Percentiles rank a stretch among this genome's conserved stretches.
Evolutionary conservation across 768 basidiomycete species (phyloP).

Genomic region (Kwoniella pini): DNA sequence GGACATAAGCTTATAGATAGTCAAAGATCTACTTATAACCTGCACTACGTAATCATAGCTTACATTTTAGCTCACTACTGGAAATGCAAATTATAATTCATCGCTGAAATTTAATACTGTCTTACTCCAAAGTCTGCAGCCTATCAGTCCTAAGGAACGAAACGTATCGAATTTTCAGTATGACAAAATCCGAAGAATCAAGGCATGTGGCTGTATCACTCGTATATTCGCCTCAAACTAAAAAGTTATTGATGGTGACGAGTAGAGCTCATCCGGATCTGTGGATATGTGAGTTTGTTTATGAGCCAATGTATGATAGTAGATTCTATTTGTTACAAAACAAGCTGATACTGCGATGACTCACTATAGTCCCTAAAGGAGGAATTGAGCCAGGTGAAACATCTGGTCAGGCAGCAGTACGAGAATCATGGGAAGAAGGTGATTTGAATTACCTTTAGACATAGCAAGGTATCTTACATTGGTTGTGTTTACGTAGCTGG

Average conservation of each 20-base stretch:
- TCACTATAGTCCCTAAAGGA: slow-evolving; percentile 45
- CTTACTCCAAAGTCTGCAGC: too few relatives aligned
- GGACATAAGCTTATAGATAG: too few relatives aligned
- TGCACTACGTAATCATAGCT: too few relatives aligned
- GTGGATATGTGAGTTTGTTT: slow-evolving; percentile 41
- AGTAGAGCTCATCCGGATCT: slow-evolving; percentile 39
- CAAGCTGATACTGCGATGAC: too few relatives aligned
- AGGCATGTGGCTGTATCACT: slow-evolving; percentile 45
- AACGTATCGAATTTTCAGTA: too few relatives aligned
- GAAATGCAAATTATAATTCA: too few relatives aligned
- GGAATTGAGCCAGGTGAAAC: slow-evolving; percentile 46
- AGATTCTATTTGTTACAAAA: too few relatives aligned
- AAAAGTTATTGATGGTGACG: slow-evolving; percentile 40
- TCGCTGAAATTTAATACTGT: too few relatives aligned
- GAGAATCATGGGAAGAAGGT: slow-evolving; percentile 52
- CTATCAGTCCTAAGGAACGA: too few relatives aligned
- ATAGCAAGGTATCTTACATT: too few relatives aligned
- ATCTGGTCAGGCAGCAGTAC: slow-evolving; percentile 42
- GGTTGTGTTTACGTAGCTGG: slow-evolving; percentile 32
- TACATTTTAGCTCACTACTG: too few relatives aligned
- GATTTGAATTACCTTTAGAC: not conserved
- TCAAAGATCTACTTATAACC: too few relatives aligned
- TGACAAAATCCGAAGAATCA: slow-evolving; percentile 15
- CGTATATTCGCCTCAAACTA: slow-evolving; percentile 21
- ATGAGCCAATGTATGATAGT: not conserved